Conservation (phyloP, 2,329 filamentous ascomycete genomes). For the Pseudocercospora ulei region DNA sequence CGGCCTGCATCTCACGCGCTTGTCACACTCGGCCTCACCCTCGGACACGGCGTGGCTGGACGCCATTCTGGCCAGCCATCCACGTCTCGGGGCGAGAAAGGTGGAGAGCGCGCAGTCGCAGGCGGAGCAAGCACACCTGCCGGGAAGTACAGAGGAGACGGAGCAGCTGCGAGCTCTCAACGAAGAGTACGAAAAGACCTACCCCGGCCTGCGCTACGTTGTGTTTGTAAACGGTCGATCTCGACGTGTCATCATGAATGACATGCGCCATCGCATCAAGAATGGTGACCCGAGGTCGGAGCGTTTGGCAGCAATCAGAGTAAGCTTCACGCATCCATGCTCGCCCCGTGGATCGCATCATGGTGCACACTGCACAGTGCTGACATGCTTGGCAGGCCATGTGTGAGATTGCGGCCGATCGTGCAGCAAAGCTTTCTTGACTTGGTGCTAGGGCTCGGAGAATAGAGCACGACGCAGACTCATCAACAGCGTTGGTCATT, state of each 20-base stretch:
- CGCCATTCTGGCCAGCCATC: conserved; percentile 68
- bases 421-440: conserved; percentile 57
- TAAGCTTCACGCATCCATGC: conserved; percentile 36
- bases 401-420: conserved; percentile 79
- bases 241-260: conserved; percentile 63
- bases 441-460: no score
- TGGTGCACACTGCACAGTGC: conserved; percentile 9
- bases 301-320: conserved; percentile 63
- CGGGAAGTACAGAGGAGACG: conserved; percentile 46
- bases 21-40: conserved; percentile 46
- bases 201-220: conserved; percentile 77
- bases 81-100: conserved; percentile 69
- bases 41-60: conserved; percentile 53
- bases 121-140: conserved; percentile 71
- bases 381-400: conserved; percentile 55
- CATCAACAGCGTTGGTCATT: no score
- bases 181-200: conserved; percentile 64
- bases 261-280: conserved; percentile 68
- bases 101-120: conserved; percentile 71
- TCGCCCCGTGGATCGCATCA: conserved; percentile 7
- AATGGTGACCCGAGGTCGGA: conserved; percentile 58
- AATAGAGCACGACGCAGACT: no score
- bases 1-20: conserved; percentile 51
- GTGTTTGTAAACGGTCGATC: conserved; percentile 81
- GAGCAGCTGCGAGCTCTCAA: conserved; percentile 56